Conservation (phyloP, 306 rosid genomes). For the Sechiopsis laciniata region DNA sequence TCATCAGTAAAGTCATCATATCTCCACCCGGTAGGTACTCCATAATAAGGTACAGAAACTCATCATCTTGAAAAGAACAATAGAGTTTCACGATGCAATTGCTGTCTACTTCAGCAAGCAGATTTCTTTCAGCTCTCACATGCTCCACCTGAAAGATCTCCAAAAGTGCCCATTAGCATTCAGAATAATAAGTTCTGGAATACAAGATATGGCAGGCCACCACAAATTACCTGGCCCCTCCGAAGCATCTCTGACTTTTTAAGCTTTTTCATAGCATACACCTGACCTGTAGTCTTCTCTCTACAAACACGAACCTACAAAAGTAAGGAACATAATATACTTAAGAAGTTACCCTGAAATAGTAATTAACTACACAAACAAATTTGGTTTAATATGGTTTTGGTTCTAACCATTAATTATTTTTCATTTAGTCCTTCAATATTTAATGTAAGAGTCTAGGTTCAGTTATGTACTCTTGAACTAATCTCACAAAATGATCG, state of each 20-base stretch:
- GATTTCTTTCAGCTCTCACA: constrained; percentile 92
- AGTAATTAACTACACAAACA: neutral
- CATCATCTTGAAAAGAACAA: constrained; percentile 93
- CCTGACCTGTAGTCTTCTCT: constrained; percentile 76
- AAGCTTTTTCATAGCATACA: constrained; percentile 95
- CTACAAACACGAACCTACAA: constrained; percentile 90
- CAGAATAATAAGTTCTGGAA: constrained; percentile 17
- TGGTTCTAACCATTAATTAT: neutral
- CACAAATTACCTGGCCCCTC: constrained; percentile 77
- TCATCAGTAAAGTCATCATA: constrained; percentile 97
- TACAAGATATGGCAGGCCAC: constrained; percentile 25
- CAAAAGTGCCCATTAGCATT: constrained; percentile 6
- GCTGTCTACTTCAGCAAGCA: constrained; percentile 98
- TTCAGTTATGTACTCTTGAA: neutral
- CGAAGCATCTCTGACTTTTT: constrained; percentile 99
- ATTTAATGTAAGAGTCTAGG: neutral
- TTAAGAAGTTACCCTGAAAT: constrained; percentile 1
- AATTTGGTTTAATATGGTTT: constrained; percentile 2
- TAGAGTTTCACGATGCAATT: constrained; percentile 94
- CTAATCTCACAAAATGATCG: neutral
- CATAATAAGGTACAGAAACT: constrained; percentile 86
- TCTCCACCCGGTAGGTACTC: constrained; percentile 99
- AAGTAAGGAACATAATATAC: constrained; percentile 33
- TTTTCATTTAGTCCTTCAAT: neutral
- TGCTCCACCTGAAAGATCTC: constrained; percentile 68